Conservation (phyloP, 768 basidiomycete genomes). For the Glaciozyma antarctica region DNA sequence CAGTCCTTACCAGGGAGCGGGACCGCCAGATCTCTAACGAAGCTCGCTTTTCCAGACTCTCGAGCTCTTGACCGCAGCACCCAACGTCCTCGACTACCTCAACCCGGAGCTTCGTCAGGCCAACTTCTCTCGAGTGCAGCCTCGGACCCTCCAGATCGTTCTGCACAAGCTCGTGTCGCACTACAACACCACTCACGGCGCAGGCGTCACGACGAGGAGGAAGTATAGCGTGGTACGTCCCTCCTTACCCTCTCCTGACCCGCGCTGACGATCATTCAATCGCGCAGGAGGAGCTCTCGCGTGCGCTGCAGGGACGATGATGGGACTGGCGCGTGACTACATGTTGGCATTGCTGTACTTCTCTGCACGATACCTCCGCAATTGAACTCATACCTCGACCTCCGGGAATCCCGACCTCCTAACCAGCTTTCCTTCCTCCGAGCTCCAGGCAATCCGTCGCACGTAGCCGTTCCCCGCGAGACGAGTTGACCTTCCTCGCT, state of each 20-base stretch:
- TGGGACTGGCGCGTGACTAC: too few species aligned
- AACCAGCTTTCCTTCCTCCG: not conserved
- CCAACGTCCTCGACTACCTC: constrained; percentile 27
- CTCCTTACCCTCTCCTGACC: too few species aligned
- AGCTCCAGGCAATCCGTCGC: not conserved
- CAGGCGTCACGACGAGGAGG: constrained; percentile 35
- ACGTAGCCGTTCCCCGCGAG: not conserved
- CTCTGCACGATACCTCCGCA: too few species aligned
- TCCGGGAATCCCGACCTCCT: not conserved
- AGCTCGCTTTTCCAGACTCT: constrained; percentile 14
- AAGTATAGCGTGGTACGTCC: constrained; percentile 11
- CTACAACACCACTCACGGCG: constrained; percentile 30
- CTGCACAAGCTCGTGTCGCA: constrained; percentile 37
- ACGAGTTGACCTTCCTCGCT: not conserved
- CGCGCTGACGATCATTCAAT: not conserved
- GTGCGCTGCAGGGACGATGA: not conserved
- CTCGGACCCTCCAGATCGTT: constrained; percentile 36
- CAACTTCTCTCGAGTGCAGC: constrained; percentile 38
- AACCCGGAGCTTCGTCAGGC: constrained; percentile 33
- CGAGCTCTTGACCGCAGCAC: constrained; percentile 20
- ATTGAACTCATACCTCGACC: too few species aligned
- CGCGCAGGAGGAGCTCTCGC: constrained; percentile 17
- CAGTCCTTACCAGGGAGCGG: not conserved
- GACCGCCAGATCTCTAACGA: not conserved
- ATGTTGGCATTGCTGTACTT: too few species aligned